These are phyloP conservation scores for Zalerion maritima DNA, from an alignment of 495 filamentous ascomycete genomes.

Conservation along the genomic window DNA sequence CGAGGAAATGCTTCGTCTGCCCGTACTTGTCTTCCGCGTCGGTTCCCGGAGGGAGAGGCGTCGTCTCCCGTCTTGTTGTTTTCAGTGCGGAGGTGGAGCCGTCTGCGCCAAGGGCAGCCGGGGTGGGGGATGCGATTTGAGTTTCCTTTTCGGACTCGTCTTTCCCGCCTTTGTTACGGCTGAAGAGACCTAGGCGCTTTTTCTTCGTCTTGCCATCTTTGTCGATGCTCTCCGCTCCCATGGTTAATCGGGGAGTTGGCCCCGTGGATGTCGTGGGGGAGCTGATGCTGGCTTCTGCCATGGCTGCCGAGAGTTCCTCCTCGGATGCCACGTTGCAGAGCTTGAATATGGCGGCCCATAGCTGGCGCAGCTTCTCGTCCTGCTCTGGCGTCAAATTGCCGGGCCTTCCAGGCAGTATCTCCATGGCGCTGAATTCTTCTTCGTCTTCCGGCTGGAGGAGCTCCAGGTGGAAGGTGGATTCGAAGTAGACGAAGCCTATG, in stretches of 20 bases:
- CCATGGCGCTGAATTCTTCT: constrained; percentile 23
- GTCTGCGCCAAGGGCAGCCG: constrained; percentile 17
- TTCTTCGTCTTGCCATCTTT: constrained; percentile 47
- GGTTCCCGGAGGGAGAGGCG: constrained; percentile 25
- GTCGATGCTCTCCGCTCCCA: constrained; percentile 8
- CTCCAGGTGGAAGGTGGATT: no score
- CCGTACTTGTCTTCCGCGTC: constrained; percentile 85
- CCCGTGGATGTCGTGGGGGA: constrained; percentile 4
- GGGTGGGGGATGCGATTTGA: constrained; percentile 11
- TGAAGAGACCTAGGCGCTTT: constrained; percentile 51
- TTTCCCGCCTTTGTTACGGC: constrained; percentile 44
- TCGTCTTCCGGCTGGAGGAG: no score
- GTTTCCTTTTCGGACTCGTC: constrained; percentile 31
- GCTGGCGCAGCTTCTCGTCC: constrained; percentile 72
- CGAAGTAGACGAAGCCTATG: no score
- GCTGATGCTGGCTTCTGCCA: constrained; percentile 13
- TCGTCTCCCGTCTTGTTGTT: not conserved
- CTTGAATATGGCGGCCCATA: constrained; percentile 67
- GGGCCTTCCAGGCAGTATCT: constrained; percentile 55
- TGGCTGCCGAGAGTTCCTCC: constrained; percentile 14
- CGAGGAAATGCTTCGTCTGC: constrained; percentile 71
- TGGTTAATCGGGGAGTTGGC: constrained; percentile 4
- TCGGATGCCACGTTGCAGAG: constrained; percentile 53
- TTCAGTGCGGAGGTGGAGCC: no score
- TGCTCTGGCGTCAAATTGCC: constrained; percentile 80